Conservation (phyloP, 2,329 filamentous ascomycete genomes). For the Ceratocystis eucalypticola region DNA sequence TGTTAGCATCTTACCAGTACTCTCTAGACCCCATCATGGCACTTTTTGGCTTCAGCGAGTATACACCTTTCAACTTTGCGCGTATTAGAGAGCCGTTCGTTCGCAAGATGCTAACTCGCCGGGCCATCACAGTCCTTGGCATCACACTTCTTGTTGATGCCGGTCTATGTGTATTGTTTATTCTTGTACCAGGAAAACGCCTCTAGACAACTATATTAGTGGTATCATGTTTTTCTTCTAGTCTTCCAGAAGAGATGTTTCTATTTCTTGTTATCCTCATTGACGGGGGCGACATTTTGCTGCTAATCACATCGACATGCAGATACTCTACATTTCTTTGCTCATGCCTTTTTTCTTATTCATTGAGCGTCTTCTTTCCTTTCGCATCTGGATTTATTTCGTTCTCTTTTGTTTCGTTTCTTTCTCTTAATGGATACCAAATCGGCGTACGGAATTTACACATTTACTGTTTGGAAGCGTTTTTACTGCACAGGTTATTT, state of each 20-base stretch:
- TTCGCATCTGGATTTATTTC: neutral
- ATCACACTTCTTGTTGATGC: constrained; percentile 66
- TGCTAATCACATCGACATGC: neutral
- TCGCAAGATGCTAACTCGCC: constrained; percentile 68
- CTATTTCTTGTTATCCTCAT: neutral
- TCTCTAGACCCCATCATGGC: constrained; percentile 86
- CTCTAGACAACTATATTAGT: constrained; percentile 35
- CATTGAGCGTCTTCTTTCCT: neutral
- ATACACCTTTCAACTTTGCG: constrained; percentile 87
- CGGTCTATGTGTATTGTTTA: constrained; percentile 78
- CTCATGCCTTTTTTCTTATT: neutral
- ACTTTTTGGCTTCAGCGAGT: constrained; percentile 82
- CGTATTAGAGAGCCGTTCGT: constrained; percentile 84
- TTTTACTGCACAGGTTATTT: neutral
- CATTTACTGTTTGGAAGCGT: constrained; percentile 6
- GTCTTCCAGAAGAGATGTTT: neutral
- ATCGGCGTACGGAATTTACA: constrained; percentile 10
- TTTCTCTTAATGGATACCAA: constrained; percentile 16
- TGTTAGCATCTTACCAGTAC: constrained; percentile 84
- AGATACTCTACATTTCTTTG: neutral
- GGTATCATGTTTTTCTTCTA: neutral
- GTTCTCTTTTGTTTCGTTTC: constrained; percentile 3
- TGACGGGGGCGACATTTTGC: neutral
- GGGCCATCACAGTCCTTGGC: constrained; percentile 65
- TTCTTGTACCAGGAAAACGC: constrained; percentile 81